Percentiles rank a stretch among this genome's conserved stretches.
phyloP scores from a whole-genome alignment of 2,329 filamentous ascomycete species.

The Colletotrichum orbiculare region DNA sequence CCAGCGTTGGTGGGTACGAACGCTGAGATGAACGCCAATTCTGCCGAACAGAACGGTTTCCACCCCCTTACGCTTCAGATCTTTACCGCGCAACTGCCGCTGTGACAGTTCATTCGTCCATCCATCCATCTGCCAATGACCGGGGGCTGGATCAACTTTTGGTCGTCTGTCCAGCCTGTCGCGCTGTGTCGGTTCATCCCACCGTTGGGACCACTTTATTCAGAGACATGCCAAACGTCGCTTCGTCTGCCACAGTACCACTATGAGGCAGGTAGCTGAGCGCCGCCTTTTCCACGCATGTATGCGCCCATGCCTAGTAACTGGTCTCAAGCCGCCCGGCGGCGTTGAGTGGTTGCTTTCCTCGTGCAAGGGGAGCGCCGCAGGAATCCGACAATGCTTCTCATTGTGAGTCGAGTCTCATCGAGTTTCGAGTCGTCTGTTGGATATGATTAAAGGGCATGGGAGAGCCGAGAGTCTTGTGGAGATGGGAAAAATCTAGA shows the following conservation, averaged over 20 bases:
- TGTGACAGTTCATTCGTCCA: constrained; percentile 34
- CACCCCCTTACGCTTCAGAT: constrained; percentile 35
- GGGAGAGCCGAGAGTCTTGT: constrained; percentile 18
- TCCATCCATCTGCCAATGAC: constrained; percentile 34
- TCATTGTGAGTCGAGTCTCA: constrained; percentile 30
- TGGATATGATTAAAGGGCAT: constrained; percentile 35
- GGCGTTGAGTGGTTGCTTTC: constrained; percentile 11
- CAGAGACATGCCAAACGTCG: constrained; percentile 4
- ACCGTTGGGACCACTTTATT: constrained; percentile 2
- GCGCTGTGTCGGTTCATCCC: constrained; percentile 26
- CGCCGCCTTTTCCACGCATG: constrained; percentile 10
- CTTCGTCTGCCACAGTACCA: neutral
- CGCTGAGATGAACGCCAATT: neutral
- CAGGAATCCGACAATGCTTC: constrained; percentile 26
- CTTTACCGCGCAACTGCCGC: constrained; percentile 34
- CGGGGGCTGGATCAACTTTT: constrained; percentile 16
- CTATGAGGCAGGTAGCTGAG: neutral
- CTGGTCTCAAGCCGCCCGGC: constrained; percentile 22
- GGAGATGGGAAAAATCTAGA: constrained; percentile 25
- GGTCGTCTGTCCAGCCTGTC: neutral
- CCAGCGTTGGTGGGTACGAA: no score
- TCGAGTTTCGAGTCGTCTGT: constrained; percentile 21
- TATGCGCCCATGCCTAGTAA: neutral
- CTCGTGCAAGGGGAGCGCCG: constrained; percentile 22
- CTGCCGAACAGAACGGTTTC: constrained; percentile 19